Evolutionary conservation across 1,139 yeast species (phyloP), one percentile per base, ranked within the genome.

Genomic region (Suhomyces bokatorum): DNA sequence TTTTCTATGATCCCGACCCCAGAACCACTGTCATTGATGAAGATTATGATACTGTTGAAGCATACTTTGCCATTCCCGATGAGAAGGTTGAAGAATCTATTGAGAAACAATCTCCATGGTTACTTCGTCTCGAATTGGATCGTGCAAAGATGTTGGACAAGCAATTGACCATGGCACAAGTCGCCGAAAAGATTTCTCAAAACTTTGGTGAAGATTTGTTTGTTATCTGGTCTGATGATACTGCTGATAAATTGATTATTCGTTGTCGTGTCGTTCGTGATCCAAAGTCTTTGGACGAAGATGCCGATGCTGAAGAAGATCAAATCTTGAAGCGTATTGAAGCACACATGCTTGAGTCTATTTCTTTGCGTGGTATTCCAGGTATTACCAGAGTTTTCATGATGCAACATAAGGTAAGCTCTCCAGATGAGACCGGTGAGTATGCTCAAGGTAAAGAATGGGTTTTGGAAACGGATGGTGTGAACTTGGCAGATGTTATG

Each of bases 391-490:
- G 97, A 62, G 96, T 87, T 42, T 87, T 85, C 65, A 86, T 83
- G 93, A 90, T 90, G 91, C 95, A 91, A 65, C 93, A 90, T 60
- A 93, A 91, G 66, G 80, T 83, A 49, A 85, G 83, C 57, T 68
- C 78, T 39, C 89, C 93, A 37, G 95, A 87, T 64, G 84, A 75
- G 45, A 77, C 85, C 41, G 99, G 99, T 58, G 97, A 89, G 53
- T 93, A 75, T 62, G 80, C 81, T 52, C 93, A 88, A 69, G 86
- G 87, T 51, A 91, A 89, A 64, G 98, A 93, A 66, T 93, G 98
- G 98, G 97, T 90, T 32, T 78, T 95, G 67, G 99, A 95, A 78
- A 91, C 99, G 2, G 99, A 95, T 72, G 99, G 99, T 75, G 93
- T 89, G 46, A 95, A 93, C 62, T 77, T 95, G 59, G 87, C 97